Evolutionary conservation across 1,284 basidiomycete genomes (phyloP), one percentile per base, ranked within the genome.

Genomic region (Hymenochaete sp.): DNA sequence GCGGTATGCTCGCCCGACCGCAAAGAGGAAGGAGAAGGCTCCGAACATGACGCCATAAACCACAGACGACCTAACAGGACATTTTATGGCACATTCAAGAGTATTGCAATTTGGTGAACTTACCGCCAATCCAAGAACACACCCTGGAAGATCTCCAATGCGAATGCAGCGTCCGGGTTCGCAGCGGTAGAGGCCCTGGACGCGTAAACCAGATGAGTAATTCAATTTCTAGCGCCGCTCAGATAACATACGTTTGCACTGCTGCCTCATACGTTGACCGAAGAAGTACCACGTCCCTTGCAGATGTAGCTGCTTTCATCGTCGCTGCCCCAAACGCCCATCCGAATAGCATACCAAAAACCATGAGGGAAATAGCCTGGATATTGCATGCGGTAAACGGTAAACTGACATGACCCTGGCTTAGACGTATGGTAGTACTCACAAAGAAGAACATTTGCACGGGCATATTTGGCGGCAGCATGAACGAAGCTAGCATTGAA

Each of bases 321-420:
- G 74, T 78, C 1, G 82, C 83, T 28, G 66, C 70, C 3, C 80
- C 80, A 67, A 82, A 75, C 0, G 77, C 86, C 86, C 87, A 90
- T 6, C 86, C 86, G 3, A 84, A 41, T 1, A 73, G 62, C 61
- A 83, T 68, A 0, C 86, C 84, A 47, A 75, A 16, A 1, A 75
- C 57, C 16, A 83, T 55, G 1, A 72, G 76, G 3, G 65, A 49
- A 4, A 73, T 64, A 6, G 64, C 67, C 63, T 75, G 19, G 14
- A 31, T 14, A 31, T 31, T 31, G 10, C 28, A 31, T 14, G 9
- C 14, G 14, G 9, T 10, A 31, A 31, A 31, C 28, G 14, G 9
- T 14, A 31, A 31, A 31, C 9, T 10, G 28, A 31, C 28, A 31
- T n/a, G n/a, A n/a, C n/a, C n/a, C n/a, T n/a, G n/a, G n/a, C n/a